Conservation (phyloP, 441 rosid genomes). For the Adansonia rubrostipa region DNA sequence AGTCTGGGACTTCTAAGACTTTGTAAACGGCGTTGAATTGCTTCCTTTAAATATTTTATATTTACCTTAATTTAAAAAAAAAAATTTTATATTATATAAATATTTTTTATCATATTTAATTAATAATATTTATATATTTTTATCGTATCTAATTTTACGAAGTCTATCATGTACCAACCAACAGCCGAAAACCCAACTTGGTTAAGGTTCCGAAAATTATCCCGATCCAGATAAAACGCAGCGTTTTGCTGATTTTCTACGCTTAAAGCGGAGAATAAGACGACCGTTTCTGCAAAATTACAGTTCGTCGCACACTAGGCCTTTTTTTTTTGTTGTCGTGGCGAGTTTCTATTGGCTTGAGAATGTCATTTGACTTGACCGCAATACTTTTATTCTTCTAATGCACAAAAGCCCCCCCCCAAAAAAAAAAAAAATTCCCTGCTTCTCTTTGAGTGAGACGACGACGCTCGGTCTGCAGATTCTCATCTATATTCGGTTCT, state of each 20-base stretch:
- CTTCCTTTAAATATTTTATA: too few species aligned
- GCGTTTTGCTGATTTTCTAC: neutral
- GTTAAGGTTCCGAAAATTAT: too few species aligned
- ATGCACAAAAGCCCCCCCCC: neutral
- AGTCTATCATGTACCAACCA: too few species aligned
- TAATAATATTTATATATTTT: too few species aligned
- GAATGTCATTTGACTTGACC: neutral
- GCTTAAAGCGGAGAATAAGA: neutral
- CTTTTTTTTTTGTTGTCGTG: neutral
- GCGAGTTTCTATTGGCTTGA: conserved; percentile 1
- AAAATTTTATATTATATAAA: too few species aligned
- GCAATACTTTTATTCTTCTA: neutral
- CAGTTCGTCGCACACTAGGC: neutral
- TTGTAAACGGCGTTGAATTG: too few species aligned
- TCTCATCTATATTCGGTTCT: neutral
- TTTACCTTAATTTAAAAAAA: too few species aligned
- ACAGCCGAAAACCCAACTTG: too few species aligned
- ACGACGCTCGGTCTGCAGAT: neutral
- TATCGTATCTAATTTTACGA: too few species aligned
- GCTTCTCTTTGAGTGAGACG: neutral
- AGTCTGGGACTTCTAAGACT: too few species aligned
- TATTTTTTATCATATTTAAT: too few species aligned
- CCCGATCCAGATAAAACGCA: neutral
- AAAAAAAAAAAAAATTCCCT: neutral
- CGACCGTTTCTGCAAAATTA: neutral